These are phyloP conservation scores for Avena insularis DNA, from an alignment of 176 grass and related monocot genomes.

Conservation along the genomic window DNA sequence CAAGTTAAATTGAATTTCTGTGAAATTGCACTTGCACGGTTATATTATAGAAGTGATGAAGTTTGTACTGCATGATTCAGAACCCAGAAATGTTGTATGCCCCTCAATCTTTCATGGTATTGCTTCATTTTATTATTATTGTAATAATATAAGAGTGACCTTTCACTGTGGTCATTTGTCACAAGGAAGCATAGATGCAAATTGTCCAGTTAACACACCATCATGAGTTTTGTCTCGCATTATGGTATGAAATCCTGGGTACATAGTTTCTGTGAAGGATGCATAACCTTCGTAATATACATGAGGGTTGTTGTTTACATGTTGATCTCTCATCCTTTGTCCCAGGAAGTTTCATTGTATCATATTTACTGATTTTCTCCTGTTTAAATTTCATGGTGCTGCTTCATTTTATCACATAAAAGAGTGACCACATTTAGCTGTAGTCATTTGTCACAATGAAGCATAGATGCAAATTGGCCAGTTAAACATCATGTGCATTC, in stretches of 20 bases:
- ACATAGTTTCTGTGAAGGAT: not conserved
- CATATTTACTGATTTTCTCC: not conserved
- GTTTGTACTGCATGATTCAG: not conserved
- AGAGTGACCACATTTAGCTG: slow-evolving; percentile 16
- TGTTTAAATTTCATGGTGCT: slow-evolving; percentile 9
- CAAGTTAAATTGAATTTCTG: not conserved
- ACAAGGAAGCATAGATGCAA: slow-evolving; percentile 41
- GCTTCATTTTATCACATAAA: slow-evolving; percentile 27
- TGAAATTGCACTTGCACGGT: not conserved
- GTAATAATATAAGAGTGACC: not conserved
- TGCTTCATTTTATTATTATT: slow-evolving; percentile 18
- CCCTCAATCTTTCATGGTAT: not conserved
- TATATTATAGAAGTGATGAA: not conserved
- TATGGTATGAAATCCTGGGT: slow-evolving; percentile 54
- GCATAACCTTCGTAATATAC: not conserved
- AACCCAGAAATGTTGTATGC: not conserved
- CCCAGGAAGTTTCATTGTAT: not conserved
- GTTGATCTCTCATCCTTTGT: not conserved
- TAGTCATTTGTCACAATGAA: slow-evolving; percentile 48
- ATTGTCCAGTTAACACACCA: slow-evolving; percentile 49
- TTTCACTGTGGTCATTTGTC: slow-evolving; percentile 39
- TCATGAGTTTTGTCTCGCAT: slow-evolving; percentile 31
- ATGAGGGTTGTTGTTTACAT: not conserved
- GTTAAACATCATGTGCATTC: slow-evolving; percentile 52
- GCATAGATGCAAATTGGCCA: slow-evolving; percentile 35